A percentile compares a stretch with the other conserved stretches of the same genome.
Conservation (phyloP, 2,329 filamentous ascomycete genomes). For the Sporothrix phasma region DNA sequence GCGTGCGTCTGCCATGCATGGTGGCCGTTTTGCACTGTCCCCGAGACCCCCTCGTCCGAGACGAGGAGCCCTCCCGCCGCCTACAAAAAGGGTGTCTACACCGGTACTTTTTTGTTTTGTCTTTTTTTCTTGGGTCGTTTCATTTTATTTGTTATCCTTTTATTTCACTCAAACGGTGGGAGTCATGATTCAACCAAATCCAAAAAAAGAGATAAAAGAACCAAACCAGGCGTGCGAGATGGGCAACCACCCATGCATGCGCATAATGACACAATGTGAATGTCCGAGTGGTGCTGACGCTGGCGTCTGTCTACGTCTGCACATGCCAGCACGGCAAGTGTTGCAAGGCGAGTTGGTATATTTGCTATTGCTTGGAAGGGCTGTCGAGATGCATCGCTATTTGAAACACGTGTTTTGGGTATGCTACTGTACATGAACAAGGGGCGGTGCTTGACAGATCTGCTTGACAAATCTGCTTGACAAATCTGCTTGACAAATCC, state of each 20-base stretch:
- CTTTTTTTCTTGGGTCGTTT: conserved; percentile 7
- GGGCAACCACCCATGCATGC: no score
- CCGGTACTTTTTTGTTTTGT: conserved; percentile 9
- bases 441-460: neutral
- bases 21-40: neutral
- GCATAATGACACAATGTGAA: no score
- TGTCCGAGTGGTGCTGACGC: no score
- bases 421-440: neutral
- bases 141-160: conserved; percentile 9
- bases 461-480: neutral
- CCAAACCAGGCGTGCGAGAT: neutral
- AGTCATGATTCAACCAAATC: conserved; percentile 9
- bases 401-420: neutral
- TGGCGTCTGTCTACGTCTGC: no score
- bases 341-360: neutral
- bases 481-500: no score
- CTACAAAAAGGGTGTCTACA: conserved; percentile 4
- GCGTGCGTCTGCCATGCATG: neutral
- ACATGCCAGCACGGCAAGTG: neutral
- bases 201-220: conserved; percentile 8
- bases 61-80: neutral
- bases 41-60: neutral
- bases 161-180: conserved; percentile 10
- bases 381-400: neutral
- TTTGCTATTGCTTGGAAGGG: neutral